phyloP scores from a whole-genome alignment of 371 early-diverging fungal genomes.

The Thermomucor indicae-seudaticae region DNA sequence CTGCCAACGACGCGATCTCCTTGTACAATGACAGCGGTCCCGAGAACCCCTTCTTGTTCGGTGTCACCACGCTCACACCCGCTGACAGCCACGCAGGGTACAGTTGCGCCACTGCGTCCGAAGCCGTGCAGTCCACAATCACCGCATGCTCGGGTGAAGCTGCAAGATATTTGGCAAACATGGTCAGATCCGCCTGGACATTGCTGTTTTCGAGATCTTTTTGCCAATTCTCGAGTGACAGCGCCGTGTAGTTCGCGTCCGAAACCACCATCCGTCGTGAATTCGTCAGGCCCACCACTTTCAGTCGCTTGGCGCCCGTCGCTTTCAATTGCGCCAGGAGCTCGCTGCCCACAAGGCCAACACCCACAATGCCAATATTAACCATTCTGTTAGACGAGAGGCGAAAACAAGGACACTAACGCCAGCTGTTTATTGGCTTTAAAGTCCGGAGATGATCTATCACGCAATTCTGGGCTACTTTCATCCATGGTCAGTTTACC shows the following conservation, averaged over 20 bases:
- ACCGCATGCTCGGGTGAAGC: slow-evolving; percentile 49
- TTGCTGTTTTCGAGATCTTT: slow-evolving; percentile 16
- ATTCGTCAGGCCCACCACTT: slow-evolving; percentile 61
- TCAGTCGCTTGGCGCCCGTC: slow-evolving; percentile 28
- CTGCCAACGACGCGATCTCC: slow-evolving; percentile 59
- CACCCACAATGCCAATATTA: slow-evolving; percentile 87
- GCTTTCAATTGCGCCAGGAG: slow-evolving; percentile 69
- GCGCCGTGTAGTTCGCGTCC: slow-evolving; percentile 26
- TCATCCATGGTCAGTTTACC: too few species aligned
- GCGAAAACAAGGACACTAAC: not conserved
- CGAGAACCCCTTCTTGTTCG: slow-evolving; percentile 97
- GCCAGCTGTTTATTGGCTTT: too few species aligned
- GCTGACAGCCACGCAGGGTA: slow-evolving; percentile 81
- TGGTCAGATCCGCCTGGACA: slow-evolving; percentile 33
- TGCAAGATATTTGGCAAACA: slow-evolving; percentile 53
- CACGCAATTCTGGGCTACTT: too few species aligned
- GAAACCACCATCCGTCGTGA: slow-evolving; percentile 64
- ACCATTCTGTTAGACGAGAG: slow-evolving; percentile 34
- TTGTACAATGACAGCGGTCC: slow-evolving; percentile 66
- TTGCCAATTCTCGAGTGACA: slow-evolving; percentile 30
- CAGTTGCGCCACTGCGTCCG: slow-evolving; percentile 67
- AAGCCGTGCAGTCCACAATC: slow-evolving; percentile 92
- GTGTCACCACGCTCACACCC: slow-evolving; percentile 90
- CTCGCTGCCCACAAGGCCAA: slow-evolving; percentile 91
- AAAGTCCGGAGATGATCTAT: too few species aligned